Evolutionary conservation across 352 stramenopile genomes (phyloP).

Genomic region (Pythium dissotocum): DNA sequence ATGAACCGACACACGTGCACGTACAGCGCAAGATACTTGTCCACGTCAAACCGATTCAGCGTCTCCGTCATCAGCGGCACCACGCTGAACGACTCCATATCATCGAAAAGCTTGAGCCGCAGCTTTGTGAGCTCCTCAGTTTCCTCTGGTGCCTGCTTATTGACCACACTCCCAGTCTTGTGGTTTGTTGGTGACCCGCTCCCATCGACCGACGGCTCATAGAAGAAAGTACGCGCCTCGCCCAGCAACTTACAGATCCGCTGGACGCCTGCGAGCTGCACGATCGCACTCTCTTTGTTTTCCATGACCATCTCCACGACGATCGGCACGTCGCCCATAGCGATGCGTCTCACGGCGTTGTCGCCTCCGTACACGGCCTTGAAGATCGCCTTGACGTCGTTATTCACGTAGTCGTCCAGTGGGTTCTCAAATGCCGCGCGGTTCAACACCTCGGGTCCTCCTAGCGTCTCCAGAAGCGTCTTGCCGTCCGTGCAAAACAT

Average conservation of each 20-base stretch:
- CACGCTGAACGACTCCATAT: conserved; percentile 47
- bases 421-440: conserved; percentile 51
- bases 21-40: conserved; percentile 56
- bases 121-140: conserved; percentile 7
- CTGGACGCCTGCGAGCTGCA: conserved; percentile 54
- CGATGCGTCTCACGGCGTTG: conserved; percentile 67
- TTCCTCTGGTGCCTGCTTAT: not conserved
- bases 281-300: conserved; percentile 56
- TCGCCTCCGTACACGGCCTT: conserved; percentile 63
- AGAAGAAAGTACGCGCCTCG: conserved; percentile 33
- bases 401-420: conserved; percentile 73
- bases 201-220: conserved; percentile 14
- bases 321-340: conserved; percentile 48
- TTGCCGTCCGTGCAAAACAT: conserved; percentile 56
- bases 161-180: not conserved
- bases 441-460: conserved; percentile 52
- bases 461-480: conserved; percentile 39
- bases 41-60: conserved; percentile 54
- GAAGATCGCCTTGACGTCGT: conserved; percentile 79
- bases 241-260: conserved; percentile 55
- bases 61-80: conserved; percentile 40
- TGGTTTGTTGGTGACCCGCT: not conserved
- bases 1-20: conserved; percentile 66
- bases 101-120: conserved; percentile 34
- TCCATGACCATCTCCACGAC: conserved; percentile 69